Evolutionary conservation across 192 early-diverging fungal genomes (phyloP).

Genomic region (Obelidium mucronatum): DNA sequence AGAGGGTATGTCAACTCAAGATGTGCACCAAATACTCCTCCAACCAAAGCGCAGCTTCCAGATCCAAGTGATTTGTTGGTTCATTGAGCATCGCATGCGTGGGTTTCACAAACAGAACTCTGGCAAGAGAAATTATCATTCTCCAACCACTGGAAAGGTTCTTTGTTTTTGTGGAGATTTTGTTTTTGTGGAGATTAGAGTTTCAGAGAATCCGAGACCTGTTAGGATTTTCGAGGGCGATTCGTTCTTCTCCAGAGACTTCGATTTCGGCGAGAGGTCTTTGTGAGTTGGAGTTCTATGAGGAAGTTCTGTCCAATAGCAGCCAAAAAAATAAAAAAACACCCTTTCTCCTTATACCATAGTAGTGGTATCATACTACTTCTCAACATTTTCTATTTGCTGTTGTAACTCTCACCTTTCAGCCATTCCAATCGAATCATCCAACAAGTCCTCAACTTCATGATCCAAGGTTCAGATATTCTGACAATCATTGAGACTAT

Average conservation of each 20-base stretch:
- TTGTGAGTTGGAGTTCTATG: conserved; percentile 68
- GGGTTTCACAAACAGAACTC: conserved; percentile 96
- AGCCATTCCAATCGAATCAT: conserved; percentile 41
- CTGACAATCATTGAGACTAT: no score
- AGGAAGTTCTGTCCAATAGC: neutral
- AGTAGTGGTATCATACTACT: no score
- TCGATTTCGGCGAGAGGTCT: conserved; percentile 95
- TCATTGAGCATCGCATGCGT: conserved; percentile 66
- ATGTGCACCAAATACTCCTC: conserved; percentile 77
- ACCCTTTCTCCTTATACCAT: no score
- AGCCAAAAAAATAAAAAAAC: no score
- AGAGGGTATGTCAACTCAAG: conserved; percentile 81
- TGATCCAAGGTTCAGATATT: conserved; percentile 40
- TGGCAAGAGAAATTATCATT: conserved; percentile 96
- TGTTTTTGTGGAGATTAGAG: conserved; percentile 88
- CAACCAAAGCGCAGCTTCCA: conserved; percentile 88
- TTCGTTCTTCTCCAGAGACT: conserved; percentile 88
- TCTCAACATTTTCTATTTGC: no score
- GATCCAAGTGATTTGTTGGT: conserved; percentile 64
- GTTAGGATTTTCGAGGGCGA: conserved; percentile 86
- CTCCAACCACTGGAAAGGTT: conserved; percentile 99
- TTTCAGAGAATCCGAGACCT: conserved; percentile 91
- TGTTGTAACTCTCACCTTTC: no score
- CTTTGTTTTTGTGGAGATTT: no score
- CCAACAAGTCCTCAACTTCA: conserved; percentile 46